Evolutionary conservation across 78 protist species (phyloP).

Genomic region (Dictyostelium purpureum): DNA sequence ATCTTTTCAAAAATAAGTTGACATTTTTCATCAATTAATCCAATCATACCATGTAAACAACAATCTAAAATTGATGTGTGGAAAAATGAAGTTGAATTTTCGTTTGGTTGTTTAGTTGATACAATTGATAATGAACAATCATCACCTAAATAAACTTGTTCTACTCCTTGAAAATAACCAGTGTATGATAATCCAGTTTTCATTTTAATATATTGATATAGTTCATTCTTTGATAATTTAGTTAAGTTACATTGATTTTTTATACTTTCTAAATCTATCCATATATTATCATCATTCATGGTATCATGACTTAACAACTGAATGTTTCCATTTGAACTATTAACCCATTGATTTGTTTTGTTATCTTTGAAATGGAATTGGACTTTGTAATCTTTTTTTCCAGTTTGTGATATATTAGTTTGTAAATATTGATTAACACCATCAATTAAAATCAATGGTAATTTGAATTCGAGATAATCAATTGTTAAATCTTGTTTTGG

Average conservation of each 20-base stretch:
- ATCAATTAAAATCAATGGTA: constrained; percentile 30
- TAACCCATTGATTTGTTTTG: not conserved
- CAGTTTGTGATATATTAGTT: not conserved
- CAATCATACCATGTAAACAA: not conserved
- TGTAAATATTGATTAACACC: constrained; percentile 20
- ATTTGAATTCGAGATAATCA: not conserved
- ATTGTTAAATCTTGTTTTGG: not conserved
- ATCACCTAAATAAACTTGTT: not conserved
- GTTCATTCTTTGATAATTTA: not conserved
- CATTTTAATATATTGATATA: not conserved
- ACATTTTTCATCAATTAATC: not conserved
- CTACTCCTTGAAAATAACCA: constrained; percentile 19
- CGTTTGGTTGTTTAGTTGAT: not conserved
- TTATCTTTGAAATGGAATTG: constrained; percentile 8
- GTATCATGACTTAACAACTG: no score
- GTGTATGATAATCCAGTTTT: constrained; percentile 25
- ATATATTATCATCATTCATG: not conserved
- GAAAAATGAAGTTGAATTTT: not conserved
- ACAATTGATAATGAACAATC: constrained; percentile 8
- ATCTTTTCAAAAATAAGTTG: not conserved
- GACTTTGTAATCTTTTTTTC: constrained; percentile 1
- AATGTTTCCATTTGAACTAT: not conserved
- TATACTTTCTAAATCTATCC: not conserved
- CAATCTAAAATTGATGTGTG: constrained; percentile 36
- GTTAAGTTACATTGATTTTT: constrained; percentile 1